These are phyloP conservation scores for Aspergillus sclerotiicarbonarius DNA, from an alignment of 495 filamentous ascomycete genomes.

Conservation along the genomic window DNA sequence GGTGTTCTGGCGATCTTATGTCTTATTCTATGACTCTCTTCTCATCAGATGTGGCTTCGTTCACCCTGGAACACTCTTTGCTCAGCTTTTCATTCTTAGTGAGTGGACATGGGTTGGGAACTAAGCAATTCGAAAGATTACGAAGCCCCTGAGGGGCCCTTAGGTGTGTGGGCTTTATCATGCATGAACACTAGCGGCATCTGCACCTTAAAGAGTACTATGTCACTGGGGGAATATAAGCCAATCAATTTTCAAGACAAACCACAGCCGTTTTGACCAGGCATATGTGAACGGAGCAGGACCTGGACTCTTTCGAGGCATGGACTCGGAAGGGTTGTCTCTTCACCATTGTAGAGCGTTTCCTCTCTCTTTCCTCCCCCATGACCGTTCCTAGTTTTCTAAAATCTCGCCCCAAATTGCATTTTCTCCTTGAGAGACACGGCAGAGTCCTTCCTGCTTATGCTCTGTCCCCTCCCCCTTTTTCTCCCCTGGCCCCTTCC, in stretches of 20 bases:
- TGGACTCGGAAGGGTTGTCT: too few species aligned
- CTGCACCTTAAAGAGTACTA: too few species aligned
- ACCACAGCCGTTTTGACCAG: too few species aligned
- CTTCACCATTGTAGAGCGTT: too few species aligned
- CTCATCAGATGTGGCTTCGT: neutral
- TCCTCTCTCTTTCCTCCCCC: too few species aligned
- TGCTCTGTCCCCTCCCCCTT: slow-evolving; percentile 5
- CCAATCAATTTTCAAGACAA: too few species aligned
- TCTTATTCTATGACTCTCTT: neutral
- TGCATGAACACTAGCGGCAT: neutral
- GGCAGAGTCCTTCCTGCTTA: slow-evolving; percentile 3
- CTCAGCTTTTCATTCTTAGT: neutral
- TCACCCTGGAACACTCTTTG: neutral
- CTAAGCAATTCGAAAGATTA: neutral
- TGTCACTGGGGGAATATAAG: too few species aligned
- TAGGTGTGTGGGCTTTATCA: neutral
- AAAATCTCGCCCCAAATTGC: too few species aligned
- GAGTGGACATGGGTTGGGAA: neutral
- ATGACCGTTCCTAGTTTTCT: too few species aligned
- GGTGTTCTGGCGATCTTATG: neutral
- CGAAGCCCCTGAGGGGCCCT: neutral
- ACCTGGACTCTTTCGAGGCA: too few species aligned
- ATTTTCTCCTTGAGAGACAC: neutral
- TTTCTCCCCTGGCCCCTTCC: slow-evolving; percentile 6
- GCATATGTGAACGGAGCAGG: too few species aligned